These are phyloP conservation scores for Stagonosporopsis rhizophila DNA, from an alignment of 2,329 filamentous ascomycete species.

Conservation along the genomic window DNA sequence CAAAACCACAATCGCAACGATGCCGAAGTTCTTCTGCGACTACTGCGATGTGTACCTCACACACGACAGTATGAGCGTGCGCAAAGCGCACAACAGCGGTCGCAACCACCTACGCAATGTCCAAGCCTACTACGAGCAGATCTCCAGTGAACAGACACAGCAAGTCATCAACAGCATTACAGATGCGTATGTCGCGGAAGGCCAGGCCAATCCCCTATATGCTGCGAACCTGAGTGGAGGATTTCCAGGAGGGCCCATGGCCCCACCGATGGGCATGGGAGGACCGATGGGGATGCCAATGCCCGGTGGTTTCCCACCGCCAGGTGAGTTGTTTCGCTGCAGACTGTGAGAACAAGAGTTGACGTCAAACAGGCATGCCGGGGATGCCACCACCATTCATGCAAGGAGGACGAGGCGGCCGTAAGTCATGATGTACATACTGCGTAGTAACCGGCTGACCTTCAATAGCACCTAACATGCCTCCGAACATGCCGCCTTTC, in stretches of 20 bases:
- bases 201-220: constrained; percentile 89
- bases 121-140: constrained; percentile 98
- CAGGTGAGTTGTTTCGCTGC: constrained; percentile 14
- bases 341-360: constrained; percentile 5
- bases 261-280: constrained; percentile 24
- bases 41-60: constrained; percentile 99
- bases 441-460: background rate
- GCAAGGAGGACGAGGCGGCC: constrained; percentile 49
- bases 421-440: constrained; percentile 29
- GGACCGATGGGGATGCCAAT: constrained; percentile 31
- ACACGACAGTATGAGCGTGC: constrained; percentile 99
- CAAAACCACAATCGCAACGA: constrained; percentile 5
- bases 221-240: constrained; percentile 57
- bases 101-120: constrained; percentile 98
- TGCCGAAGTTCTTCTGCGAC: constrained; percentile 64
- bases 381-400: constrained; percentile 51
- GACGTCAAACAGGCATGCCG: constrained; percentile 36
- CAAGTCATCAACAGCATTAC: constrained; percentile 98
- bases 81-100: constrained; percentile 96
- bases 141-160: constrained; percentile 97
- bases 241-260: constrained; percentile 43
- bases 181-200: constrained; percentile 91
- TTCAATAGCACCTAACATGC: constrained; percentile 33
- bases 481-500: constrained; percentile 43
- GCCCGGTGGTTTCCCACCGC: constrained; percentile 27